Conservation (phyloP, 495 filamentous ascomycete genomes). For the Aspergillus hancockii region DNA sequence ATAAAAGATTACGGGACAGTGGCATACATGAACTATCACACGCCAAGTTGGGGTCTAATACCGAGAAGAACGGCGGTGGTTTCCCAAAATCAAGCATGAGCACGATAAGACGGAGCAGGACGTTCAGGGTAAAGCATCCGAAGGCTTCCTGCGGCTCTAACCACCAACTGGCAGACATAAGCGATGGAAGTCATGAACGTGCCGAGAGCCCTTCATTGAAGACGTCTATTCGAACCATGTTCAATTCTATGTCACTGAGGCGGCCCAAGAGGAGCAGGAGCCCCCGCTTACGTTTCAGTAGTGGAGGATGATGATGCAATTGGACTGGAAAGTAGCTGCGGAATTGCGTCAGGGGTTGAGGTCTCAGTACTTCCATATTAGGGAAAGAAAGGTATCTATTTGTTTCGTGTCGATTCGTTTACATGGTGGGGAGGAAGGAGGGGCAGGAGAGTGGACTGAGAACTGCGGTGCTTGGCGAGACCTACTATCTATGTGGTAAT, state of each 20-base stretch:
- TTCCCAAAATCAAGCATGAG: conserved; percentile 4
- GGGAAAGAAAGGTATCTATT: conserved; percentile 1
- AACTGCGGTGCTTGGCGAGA: conserved; percentile 19
- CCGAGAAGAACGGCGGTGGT: not conserved
- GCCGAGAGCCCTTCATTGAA: conserved; percentile 13
- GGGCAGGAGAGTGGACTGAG: conserved; percentile 10
- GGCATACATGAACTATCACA: not conserved
- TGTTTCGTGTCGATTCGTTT: conserved; percentile 12
- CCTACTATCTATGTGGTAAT: no score
- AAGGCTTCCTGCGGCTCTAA: conserved; percentile 1
- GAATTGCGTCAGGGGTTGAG: conserved; percentile 14
- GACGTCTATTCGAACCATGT: conserved; percentile 21
- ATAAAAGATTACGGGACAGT: not conserved
- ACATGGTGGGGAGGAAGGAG: not conserved
- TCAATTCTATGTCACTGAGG: conserved; percentile 24
- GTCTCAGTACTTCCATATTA: not conserved
- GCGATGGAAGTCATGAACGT: conserved; percentile 7
- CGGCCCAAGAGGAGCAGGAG: conserved; percentile 10
- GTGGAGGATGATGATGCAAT: conserved; percentile 22
- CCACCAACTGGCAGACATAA: not conserved
- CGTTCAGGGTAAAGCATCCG: conserved; percentile 9
- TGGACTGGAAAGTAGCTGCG: conserved; percentile 1
- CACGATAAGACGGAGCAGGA: conserved; percentile 15
- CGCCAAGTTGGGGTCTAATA: not conserved
- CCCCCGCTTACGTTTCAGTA: conserved; percentile 3